Evolutionary conservation across 768 basidiomycete species (phyloP), one percentile per base, ranked within the genome.

Genomic region (Boletus rubescentipes): DNA sequence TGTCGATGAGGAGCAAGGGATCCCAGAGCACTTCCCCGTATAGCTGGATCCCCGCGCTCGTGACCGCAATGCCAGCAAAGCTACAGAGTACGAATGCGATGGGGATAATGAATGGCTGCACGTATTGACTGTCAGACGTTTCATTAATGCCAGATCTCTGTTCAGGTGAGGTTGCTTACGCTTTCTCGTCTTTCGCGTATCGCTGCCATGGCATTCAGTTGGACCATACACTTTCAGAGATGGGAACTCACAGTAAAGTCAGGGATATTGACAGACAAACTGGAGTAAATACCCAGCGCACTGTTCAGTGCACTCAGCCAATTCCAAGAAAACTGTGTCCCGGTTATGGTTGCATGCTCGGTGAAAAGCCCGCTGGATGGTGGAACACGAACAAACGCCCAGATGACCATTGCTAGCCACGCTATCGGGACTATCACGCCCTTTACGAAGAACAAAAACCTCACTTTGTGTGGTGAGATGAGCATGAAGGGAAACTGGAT

Each of bases 41-140:
- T 61, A 61, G 76, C 70, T 45, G 72, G 62, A 86, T 77, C 9
- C 87, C 89, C 0, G 90, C 87, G 10, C 83, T 84, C 1, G 93
- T 91, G 18, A 91, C 87, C 6, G 87, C 85, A 55, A 94, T 85
- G 20, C 92, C 92, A 46, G 85, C 75, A 68, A 93, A 93, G 26
- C 86, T 86, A 50, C 82, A 81, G 31, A 91, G 71, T 2, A 88
- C 89, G 68, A 94, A 93, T 15, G 82, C 79, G 20, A 84, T 66
- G 3, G 91, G 91, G 53, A 94, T 91, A 60, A 92, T 82, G 50
- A 85, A 57, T 21, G 89, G 66, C 62, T 93, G 91, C 41, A 89
- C 73, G 59, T 82, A 87, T 79, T 90, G 87, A 2, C 86, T 87
- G 57, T 29, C 40, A 51, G 26, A 42, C 12, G 5, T 26, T 30